Base-by-base conservation (phyloP, 2,329 filamentous ascomycete species). In the Myriangium duriaei region DNA sequence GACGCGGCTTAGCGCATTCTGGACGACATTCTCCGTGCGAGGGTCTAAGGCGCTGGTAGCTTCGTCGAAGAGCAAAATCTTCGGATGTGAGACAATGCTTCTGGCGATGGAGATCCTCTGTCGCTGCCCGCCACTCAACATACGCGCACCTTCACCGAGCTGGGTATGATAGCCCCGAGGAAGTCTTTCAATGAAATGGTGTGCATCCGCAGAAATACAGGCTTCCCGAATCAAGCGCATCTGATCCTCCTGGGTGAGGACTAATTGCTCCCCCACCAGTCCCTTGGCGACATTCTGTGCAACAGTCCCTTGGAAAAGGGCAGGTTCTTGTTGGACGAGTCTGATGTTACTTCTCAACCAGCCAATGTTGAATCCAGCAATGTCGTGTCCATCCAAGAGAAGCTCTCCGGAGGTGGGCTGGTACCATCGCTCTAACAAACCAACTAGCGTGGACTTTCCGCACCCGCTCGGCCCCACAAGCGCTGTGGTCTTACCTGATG, bases 401-500 rank as follows among this genome's bases (percentile, higher is more conserved):
- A 60, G 55, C 0, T 45, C 34, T 1, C 57, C 57, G 12, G 32
- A 39, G 10, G 18, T 39, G 5, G 48, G 48, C 30, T 51, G 14
- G 26, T 58, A 59, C 55, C 55, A 59, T 29, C 53, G 37, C 40
- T 56, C 54, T n/a, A 57, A 37, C 4, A 57, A 47, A 10, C 52
- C 59, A 39, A 59, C 44, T 2, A 60, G 41, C 1, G 58, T 62
- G 3, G 51, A 56, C 37, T 62, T 63, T 14, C 60, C 60, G 24
- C 49, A 59, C 4, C 59, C 60, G 34, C 46, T 51, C 1, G 56
- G 46, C 2, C 60, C 59, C 6, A 62, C 58, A 6, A 63, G 48
- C 63, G 74, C 59, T 3, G 63, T 66, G 2, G 56, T 60, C 44
- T 64, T 63, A 4, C 56, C 56, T 12, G 61, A 55, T 1, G 60